Conservation (phyloP, 805 yeast genomes). For the Yamadazyma kitorensis region DNA sequence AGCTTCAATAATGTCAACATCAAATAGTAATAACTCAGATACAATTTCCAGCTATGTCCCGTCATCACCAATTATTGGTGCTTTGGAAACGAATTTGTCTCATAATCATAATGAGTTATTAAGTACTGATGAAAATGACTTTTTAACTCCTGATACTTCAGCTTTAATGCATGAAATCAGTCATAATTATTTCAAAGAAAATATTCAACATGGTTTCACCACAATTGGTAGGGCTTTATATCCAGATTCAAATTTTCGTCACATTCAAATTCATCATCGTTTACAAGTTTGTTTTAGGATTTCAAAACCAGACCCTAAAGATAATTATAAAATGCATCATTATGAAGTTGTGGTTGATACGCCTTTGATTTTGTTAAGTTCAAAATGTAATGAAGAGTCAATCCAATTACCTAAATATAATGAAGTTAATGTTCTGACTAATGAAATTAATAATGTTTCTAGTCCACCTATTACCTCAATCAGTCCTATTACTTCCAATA, state of each 20-base stretch:
- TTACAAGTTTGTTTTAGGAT: constrained; percentile 69
- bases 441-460: neutral
- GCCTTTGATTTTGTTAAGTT: constrained; percentile 51
- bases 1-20: constrained; percentile 22
- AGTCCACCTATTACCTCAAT: neutral
- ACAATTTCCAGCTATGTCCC: constrained; percentile 3
- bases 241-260: constrained; percentile 64
- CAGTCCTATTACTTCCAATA: no score
- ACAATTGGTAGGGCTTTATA: constrained; percentile 41
- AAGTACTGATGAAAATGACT: constrained; percentile 12
- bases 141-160: constrained; percentile 29
- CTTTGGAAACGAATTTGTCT: constrained; percentile 37
- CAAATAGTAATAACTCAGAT: constrained; percentile 1
- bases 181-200: constrained; percentile 19
- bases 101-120: constrained; percentile 20
- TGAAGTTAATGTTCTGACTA: constrained; percentile 19
- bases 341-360: constrained; percentile 81
- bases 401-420: constrained; percentile 40
- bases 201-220: constrained; percentile 35
- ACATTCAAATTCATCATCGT: constrained; percentile 62
- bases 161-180: constrained; percentile 28
- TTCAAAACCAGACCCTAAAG: constrained; percentile 55
- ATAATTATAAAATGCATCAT: constrained; percentile 54
- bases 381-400: constrained; percentile 40
- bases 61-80: constrained; percentile 36